These are phyloP conservation scores for Nectriaceae sp. DNA, from an alignment of 2,329 filamentous ascomycete species.

Conservation along the genomic window DNA sequence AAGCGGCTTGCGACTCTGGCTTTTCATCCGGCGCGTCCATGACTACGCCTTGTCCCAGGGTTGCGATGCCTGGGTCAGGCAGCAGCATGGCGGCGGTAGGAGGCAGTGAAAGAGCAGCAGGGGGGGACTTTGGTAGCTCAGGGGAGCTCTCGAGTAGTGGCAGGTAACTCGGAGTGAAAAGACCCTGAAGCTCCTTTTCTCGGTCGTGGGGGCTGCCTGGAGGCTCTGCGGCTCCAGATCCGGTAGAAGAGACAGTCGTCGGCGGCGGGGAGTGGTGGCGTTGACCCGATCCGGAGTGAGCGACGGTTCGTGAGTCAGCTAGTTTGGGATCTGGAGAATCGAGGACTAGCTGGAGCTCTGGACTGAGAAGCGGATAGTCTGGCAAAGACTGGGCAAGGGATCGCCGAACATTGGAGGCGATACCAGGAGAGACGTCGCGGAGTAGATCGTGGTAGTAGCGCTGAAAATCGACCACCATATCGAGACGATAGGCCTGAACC, in stretches of 20 bases:
- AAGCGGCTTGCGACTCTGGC: conserved; percentile 16
- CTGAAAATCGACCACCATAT: conserved; percentile 59
- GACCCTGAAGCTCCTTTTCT: conserved; percentile 60
- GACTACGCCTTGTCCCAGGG: conserved; percentile 23
- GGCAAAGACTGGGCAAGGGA: conserved; percentile 47
- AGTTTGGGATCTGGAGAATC: conserved; percentile 30
- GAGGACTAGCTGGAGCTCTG: conserved; percentile 24
- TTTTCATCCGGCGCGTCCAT: conserved; percentile 21
- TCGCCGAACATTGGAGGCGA: conserved; percentile 48
- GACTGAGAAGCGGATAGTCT: conserved; percentile 48
- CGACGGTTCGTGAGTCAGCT: conserved; percentile 38
- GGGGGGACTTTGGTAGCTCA: conserved; percentile 20
- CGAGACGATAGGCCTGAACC: conserved; percentile 57
- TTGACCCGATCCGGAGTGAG: conserved; percentile 30
- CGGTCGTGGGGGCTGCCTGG: conserved; percentile 51
- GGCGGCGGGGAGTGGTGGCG: conserved; percentile 28
- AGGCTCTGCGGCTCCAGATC: conserved; percentile 27
- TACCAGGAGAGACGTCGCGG: conserved; percentile 46
- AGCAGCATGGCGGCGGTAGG: conserved; percentile 19
- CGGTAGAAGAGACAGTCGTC: conserved; percentile 29
- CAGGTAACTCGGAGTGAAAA: conserved; percentile 65
- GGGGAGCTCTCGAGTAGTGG: conserved; percentile 57
- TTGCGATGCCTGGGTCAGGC: conserved; percentile 27
- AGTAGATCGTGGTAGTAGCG: conserved; percentile 55
- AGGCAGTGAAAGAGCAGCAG: conserved; percentile 7